phyloP scores from a whole-genome alignment of 78 protist genomes.

The Dictyostelium purpureum region DNA sequence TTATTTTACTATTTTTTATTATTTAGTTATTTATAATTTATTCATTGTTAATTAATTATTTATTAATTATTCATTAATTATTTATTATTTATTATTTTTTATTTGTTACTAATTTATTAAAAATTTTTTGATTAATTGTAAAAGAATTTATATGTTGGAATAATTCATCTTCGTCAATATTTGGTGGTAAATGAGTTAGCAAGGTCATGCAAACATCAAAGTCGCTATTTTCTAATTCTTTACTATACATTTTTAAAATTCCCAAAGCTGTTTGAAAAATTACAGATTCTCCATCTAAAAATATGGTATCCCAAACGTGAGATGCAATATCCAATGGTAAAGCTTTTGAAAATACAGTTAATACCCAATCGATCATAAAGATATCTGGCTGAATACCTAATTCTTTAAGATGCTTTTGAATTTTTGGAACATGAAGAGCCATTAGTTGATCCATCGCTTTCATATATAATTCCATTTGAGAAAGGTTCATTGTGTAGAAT shows the following conservation, averaged over 20 bases:
- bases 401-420: conserved; percentile 74
- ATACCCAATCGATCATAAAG: conserved; percentile 91
- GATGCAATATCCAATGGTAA: conserved; percentile 89
- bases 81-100: neutral
- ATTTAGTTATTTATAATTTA: no score
- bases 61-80: no score
- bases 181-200: conserved; percentile 62
- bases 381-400: conserved; percentile 77
- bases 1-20: no score
- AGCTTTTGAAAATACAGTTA: conserved; percentile 88
- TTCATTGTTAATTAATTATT: no score
- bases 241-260: conserved; percentile 57
- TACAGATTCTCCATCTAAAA: conserved; percentile 83
- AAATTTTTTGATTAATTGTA: conserved; percentile 26
- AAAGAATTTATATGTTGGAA: conserved; percentile 58
- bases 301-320: conserved; percentile 89
- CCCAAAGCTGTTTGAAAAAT: conserved; percentile 74
- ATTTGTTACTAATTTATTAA: conserved; percentile 21
- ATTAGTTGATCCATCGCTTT: conserved; percentile 71
- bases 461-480: conserved; percentile 76
- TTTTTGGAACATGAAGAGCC: conserved; percentile 47
- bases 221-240: conserved; percentile 54
- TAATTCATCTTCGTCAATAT: conserved; percentile 65
- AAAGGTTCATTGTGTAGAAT: conserved; percentile 85
- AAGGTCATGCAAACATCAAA: conserved; percentile 70